Base-by-base conservation (phyloP, 176 grass and related monocot genomes). In the Musa troglodytarum region DNA sequence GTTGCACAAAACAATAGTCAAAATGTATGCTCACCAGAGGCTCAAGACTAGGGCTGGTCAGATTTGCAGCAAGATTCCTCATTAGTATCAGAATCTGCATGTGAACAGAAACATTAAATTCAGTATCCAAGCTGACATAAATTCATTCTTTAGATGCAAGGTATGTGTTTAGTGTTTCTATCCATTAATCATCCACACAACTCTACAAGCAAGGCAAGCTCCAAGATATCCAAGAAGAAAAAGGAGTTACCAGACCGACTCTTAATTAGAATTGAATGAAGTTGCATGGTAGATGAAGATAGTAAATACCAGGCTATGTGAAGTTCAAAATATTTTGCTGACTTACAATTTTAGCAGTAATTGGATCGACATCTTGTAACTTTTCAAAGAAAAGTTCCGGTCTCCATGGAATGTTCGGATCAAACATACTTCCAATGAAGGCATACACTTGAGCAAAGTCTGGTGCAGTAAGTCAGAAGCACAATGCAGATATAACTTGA, bases 381-480 rank as follows among this genome's bases (percentile, higher is more conserved):
- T 77, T 77, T 65, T 77, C 61, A 21, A 65, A 64, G 65, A 64
- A 52, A 25, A 53, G 28, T 23, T 77, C 61, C 4, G 52, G 12
- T 16, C 58, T 23, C 26, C 86, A 82, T 1, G 68, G 54, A 20
- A 79, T 81, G 68, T 82, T 69, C 0, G 88, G 88, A 75, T 98
- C 94, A 81, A 98, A 93, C 59, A 98, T 83, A 75, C 90, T 87
- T n/a, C 94, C 94, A 13, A 98, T 72, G 78, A 98, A 98, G 71
- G 64, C 69, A 77, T 90, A 98, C 11, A 89, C 86, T 63, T 79
- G 86, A 19, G 84, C 79, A 49, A 93, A 93, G n/a, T 89, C 79
- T 75, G 89, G n/a, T 7, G 81, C 84, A 13, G 53, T 72, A 64
- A 54, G 43, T 50, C 13, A 65, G 12, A 74, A 26, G 56, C 1